These are phyloP conservation scores for Aspergillus ostianus DNA, from an alignment of 495 filamentous ascomycete species.

Conservation along the genomic window DNA sequence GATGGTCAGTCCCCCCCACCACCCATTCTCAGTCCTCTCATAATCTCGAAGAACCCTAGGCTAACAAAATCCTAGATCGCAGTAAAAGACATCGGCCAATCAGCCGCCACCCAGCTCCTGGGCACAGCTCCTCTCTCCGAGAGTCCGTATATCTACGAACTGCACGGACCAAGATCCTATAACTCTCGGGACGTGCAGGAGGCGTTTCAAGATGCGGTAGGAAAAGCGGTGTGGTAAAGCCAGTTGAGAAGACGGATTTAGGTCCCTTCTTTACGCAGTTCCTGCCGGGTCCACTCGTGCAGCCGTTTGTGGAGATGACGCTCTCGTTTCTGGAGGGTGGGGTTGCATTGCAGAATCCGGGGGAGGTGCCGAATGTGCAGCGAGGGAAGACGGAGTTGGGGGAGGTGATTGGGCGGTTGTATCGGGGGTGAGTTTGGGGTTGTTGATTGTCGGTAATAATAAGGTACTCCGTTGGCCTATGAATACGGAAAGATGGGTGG, in stretches of 20 bases:
- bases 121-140: neutral
- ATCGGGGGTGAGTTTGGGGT: neutral
- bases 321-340: conserved; percentile 11
- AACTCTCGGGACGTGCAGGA: conserved; percentile 2
- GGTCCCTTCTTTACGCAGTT: conserved; percentile 5
- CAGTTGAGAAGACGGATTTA: conserved; percentile 4
- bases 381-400: conserved; percentile 6
- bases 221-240: neutral
- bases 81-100: conserved; percentile 10
- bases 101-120: conserved; percentile 2
- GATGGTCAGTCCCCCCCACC: conserved; percentile 5
- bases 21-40: too few relatives aligned
- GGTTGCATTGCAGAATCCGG: neutral
- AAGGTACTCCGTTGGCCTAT: neutral
- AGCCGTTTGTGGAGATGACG: conserved; percentile 13
- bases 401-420: conserved; percentile 4
- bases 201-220: neutral
- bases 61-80: conserved; percentile 4
- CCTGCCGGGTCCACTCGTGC: conserved; percentile 1
- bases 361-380: neutral
- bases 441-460: too few relatives aligned
- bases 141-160: conserved; percentile 7
- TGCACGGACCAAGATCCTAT: conserved; percentile 7
- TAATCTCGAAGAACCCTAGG: neutral
- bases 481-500: too few relatives aligned